Evolutionary conservation across 73 alveolate species (phyloP), one percentile per base, ranked within the genome.

Genomic region (Stentor roeselii): DNA sequence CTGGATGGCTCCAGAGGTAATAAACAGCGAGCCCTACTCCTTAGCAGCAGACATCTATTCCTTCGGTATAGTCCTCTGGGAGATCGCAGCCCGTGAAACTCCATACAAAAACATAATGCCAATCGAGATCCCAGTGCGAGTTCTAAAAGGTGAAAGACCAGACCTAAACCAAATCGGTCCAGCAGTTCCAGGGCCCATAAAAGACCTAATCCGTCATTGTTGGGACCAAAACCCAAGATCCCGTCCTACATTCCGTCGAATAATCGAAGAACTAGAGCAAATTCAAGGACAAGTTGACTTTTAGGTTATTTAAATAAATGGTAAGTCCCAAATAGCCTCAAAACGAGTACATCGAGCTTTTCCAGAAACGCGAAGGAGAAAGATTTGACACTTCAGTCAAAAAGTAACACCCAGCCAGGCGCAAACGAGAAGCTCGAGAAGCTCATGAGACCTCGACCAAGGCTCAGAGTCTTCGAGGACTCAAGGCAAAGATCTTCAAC

Each of bases 1-100:
- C 87, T 97, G 99, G 99, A 97, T 97, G 99, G 99, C 99, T 42
- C 99, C 99, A 0, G 99, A 97, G 90, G 99, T 97, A 4, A 96
- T 97, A 15, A 95, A 91, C 76, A 98, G 98, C 27, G 89, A 88
- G 89, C 94, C 90, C 30, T 97, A 97, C 90, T 91, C 99, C n/a
- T 98, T 95, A 87, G 96, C 96, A 82, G 98, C 99, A 35, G 99
- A 97, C 91, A 99, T 97, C 1, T 97, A 95, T 86, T 90, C 98
- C 76, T 97, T 96, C 86, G 99, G 99, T 41, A 92, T 97, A 77
- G 97, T 97, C 36, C 89, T 97, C 86, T 96, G 98, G 98, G 99
- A 97, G 92, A 88, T 97, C 15, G 99, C 97, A 0, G 96, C 99
- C 11, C 95, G 99, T 67, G 97, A 93, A 50, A 99, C 99, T 21